Evolutionary conservation across 257 asterid species (phyloP).

Genomic region (Orobanche coerulescens): DNA sequence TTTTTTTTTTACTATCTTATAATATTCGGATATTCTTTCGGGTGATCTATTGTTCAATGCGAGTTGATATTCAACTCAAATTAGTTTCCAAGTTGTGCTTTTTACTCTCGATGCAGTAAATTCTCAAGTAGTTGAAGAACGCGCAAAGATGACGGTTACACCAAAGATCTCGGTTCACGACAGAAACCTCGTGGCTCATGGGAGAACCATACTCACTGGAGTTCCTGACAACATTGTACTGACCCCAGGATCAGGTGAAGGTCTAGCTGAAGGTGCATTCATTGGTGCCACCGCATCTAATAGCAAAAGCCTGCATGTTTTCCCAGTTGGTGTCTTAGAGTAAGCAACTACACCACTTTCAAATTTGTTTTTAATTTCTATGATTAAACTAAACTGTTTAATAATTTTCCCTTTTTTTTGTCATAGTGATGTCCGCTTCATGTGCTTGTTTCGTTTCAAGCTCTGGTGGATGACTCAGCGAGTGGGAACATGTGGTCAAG

Average conservation of each 20-base stretch:
- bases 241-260: constrained; percentile 73
- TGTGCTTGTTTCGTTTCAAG: constrained; percentile 96
- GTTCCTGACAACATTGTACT: constrained; percentile 79
- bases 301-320: constrained; percentile 72
- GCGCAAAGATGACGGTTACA: constrained; percentile 69
- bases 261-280: constrained; percentile 79
- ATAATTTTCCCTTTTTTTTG: neutral
- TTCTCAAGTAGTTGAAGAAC: constrained; percentile 19
- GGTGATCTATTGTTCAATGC: no score
- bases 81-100: neutral
- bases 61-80: neutral
- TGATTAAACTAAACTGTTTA: neutral
- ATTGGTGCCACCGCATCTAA: constrained; percentile 76
- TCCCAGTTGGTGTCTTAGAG: constrained; percentile 88
- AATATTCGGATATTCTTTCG: neutral
- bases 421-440: constrained; percentile 70
- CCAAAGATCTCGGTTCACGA: constrained; percentile 70
- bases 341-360: constrained; percentile 27
- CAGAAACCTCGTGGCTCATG: constrained; percentile 90
- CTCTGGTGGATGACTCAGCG: constrained; percentile 99
- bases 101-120: constrained; percentile 35
- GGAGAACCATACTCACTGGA: constrained; percentile 76
- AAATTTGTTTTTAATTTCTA: neutral
- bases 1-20: no score
- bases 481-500: constrained; percentile 90